Evolutionary conservation across 495 filamentous ascomycete species (phyloP).

Genomic region (Talaromyces wortmannii): DNA sequence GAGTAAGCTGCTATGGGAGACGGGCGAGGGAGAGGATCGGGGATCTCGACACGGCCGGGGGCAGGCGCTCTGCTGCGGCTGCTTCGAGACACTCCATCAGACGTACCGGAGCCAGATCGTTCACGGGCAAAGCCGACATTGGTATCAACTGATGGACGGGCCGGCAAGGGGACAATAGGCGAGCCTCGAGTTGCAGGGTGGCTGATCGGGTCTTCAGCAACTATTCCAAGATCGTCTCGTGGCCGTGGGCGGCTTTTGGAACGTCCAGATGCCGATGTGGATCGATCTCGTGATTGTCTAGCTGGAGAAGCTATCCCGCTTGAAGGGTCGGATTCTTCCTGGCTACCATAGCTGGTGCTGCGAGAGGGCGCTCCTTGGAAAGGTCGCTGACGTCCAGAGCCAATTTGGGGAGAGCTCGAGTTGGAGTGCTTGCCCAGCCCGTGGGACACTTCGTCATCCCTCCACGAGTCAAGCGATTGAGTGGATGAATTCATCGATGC

Average conservation of each 20-base stretch:
- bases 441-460: conserved; percentile 35
- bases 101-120: not conserved
- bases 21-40: conserved; percentile 40
- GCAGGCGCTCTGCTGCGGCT: conserved; percentile 43
- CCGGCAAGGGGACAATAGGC: conserved; percentile 12
- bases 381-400: conserved; percentile 21
- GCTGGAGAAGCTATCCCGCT: conserved; percentile 33
- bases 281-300: conserved; percentile 47
- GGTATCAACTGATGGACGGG: conserved; percentile 34
- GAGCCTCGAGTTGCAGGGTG: not conserved
- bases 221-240: conserved; percentile 38
- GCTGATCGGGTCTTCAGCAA: conserved; percentile 24
- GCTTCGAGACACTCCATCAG: conserved; percentile 13
- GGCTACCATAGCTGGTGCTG: conserved; percentile 23
- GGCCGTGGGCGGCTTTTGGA: conserved; percentile 48
- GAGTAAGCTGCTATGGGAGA: conserved; percentile 48
- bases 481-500: conserved; percentile 44
- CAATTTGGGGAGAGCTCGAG: conserved; percentile 35
- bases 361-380: conserved; percentile 21
- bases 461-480: conserved; percentile 40
- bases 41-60: conserved; percentile 36
- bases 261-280: conserved; percentile 50
- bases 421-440: conserved; percentile 30
- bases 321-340: conserved; percentile 34
- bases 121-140: conserved; percentile 1